A percentile compares a stretch with the other conserved stretches of the same genome.
Evolutionary conservation across 2,329 filamentous ascomycete species (phyloP).

Genomic region (Zymoseptoria brevis): DNA sequence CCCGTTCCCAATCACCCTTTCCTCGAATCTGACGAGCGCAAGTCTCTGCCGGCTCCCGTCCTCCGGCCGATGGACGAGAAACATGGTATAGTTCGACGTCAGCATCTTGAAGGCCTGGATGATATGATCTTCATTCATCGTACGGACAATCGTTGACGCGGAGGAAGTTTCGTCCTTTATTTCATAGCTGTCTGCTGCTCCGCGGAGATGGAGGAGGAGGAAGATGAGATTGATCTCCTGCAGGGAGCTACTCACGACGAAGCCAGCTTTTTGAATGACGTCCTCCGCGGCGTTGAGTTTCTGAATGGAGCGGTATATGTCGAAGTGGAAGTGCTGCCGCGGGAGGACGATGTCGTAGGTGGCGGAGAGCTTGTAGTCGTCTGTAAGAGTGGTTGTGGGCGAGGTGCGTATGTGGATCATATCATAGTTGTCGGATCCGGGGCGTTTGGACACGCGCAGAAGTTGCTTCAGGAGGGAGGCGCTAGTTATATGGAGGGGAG

Average conservation of each 20-base stretch:
- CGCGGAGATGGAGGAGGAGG: background rate
- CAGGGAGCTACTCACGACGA: background rate
- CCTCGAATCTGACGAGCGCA: background rate
- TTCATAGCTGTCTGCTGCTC: background rate
- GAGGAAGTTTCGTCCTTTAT: background rate
- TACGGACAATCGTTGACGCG: background rate
- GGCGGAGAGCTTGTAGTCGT: background rate
- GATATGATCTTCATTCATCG: background rate
- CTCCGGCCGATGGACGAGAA: background rate
- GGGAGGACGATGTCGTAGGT: background rate
- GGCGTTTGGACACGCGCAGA: background rate
- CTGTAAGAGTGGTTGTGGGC: background rate
- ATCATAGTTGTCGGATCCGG: background rate
- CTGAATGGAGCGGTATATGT: background rate
- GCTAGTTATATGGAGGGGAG: background rate
- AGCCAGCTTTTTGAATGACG: background rate
- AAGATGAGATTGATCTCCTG: background rate
- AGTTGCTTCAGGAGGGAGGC: background rate
- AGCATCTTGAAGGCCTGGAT: background rate
- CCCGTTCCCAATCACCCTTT: background rate
- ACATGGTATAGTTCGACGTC: background rate
- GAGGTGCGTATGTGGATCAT: background rate
- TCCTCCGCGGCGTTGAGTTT: background rate
- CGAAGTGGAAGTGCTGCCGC: background rate
- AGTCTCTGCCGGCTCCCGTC: background rate